Percentiles rank a stretch among this genome's conserved stretches.
Evolutionary conservation across 768 basidiomycete species (phyloP).

Genomic region (Grammothele lineata): DNA sequence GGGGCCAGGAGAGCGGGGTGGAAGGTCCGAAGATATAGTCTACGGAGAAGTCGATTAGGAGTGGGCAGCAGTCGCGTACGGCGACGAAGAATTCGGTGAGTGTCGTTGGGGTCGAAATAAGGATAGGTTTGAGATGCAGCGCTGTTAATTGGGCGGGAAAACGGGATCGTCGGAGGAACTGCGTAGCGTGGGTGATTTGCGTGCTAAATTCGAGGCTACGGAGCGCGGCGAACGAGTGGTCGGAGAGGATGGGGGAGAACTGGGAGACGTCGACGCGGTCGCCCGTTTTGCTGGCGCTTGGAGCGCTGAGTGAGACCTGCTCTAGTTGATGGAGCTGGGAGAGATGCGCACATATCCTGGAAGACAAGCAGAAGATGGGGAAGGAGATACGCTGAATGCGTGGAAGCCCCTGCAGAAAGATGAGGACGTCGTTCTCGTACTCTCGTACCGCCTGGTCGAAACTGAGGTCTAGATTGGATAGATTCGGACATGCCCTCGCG

Average conservation of each 20-base stretch:
- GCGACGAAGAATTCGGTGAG: slow-evolving; percentile 40
- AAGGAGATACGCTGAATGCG: slow-evolving; percentile 44
- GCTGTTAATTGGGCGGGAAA: slow-evolving; percentile 36
- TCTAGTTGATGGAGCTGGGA: slow-evolving; percentile 41
- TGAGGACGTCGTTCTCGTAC: slow-evolving; percentile 37
- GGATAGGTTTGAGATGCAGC: slow-evolving; percentile 47
- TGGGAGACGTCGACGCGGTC: slow-evolving; percentile 37
- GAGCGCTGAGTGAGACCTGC: slow-evolving; percentile 44
- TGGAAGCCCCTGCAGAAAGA: slow-evolving; percentile 36
- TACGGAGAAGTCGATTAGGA: slow-evolving; percentile 40
- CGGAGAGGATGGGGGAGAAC: slow-evolving; percentile 39
- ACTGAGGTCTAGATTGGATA: slow-evolving; percentile 44
- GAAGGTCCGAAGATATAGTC: slow-evolving; percentile 28
- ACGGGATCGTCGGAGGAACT: slow-evolving; percentile 37
- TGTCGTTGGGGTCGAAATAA: slow-evolving; percentile 38
- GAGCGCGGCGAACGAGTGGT: slow-evolving; percentile 48
- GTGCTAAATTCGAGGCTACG: slow-evolving; percentile 46
- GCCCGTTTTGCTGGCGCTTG: slow-evolving; percentile 42
- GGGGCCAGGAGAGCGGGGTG: slow-evolving; percentile 12
- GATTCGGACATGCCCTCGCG: slow-evolving; percentile 40
- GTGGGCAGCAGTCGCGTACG: slow-evolving; percentile 41
- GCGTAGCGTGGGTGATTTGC: slow-evolving; percentile 29
- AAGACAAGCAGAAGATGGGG: slow-evolving; percentile 50
- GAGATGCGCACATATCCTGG: slow-evolving; percentile 39
- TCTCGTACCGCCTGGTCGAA: slow-evolving; percentile 33